Evolutionary conservation across 1,284 basidiomycete genomes (phyloP), one percentile per base, ranked within the genome.

Genomic region (Wolfiporia cocos): DNA sequence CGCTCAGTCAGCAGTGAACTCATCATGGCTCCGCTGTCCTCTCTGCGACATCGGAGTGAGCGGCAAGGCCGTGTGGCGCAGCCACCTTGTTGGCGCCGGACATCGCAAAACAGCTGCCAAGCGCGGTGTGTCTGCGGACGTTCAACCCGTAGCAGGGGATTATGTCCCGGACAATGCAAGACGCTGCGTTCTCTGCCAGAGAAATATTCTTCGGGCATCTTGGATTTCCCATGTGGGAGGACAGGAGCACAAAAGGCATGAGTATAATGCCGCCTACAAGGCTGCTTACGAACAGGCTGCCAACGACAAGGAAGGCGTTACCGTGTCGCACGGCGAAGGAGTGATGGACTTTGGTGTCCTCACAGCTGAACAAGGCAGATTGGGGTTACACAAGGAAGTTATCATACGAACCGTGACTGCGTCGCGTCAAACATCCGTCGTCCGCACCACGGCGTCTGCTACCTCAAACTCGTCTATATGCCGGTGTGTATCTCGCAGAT

Each of bases 291-390:
- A 53, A 51, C 59, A 38, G 23, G 55, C 54, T 2, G 43, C 51
- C 20, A 44, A 45, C 6, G 53, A 60, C 42, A 54, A 53, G 38
- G 41, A 53, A 26, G 56, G 56, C 4, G 42, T 60, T 2, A 31
- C n/a, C 3, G 51, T 60, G 3, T 52, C 52, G 2, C 45, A 48
- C 29, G 34, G 22, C 4, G 44, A 44, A 1, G 55, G 56, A 19
- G 56, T 51, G 19, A 45, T 67, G 11, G 64, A 70, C 47, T 64
- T 68, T 22, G 63, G 59, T 2, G 50, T 69, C 20, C 47, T 69
- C 3, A 57, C 63, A 3, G 24, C 44, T 1, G n/a, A 29, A 49
- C 0, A 51, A 47, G 12, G 65, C 66, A 1, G 38, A 37, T 9
- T 21, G 3, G 5, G 65, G 65, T 1, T 37, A 56, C 1, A 28